A percentile compares a stretch with the other conserved stretches of the same genome.
Evolutionary conservation across 495 filamentous ascomycete species (phyloP).

Genomic region (Durotheca rogersii): DNA sequence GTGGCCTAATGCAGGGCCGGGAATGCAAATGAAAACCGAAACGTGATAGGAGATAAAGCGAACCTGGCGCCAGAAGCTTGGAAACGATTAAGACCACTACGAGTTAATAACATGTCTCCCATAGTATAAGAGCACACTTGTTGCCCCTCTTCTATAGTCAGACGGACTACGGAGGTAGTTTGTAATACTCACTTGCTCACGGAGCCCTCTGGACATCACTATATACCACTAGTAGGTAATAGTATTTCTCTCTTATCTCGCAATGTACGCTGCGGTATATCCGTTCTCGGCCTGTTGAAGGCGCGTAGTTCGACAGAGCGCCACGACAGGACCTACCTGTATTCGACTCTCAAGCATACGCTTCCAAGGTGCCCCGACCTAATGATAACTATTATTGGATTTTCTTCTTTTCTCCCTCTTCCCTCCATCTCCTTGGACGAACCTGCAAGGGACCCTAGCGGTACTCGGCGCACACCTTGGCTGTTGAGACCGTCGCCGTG

Average conservation of each 20-base stretch:
- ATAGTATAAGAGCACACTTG: not conserved
- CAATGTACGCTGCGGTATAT: not conserved
- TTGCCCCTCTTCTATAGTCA: not conserved
- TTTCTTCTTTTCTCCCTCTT: not conserved
- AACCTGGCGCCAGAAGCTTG: not conserved
- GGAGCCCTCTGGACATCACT: not conserved
- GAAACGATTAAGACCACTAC: not conserved
- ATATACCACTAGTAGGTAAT: not conserved
- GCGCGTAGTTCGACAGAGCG: not conserved
- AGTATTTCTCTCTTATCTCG: not conserved
- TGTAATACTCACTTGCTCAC: not conserved
- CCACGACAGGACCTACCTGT: not conserved
- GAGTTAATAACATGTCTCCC: not conserved
- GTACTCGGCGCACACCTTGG: constrained; percentile 27
- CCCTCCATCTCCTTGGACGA: not conserved
- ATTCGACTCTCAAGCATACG: not conserved
- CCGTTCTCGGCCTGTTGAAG: not conserved
- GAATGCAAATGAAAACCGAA: not conserved
- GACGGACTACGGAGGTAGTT: not conserved
- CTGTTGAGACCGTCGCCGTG: constrained; percentile 37
- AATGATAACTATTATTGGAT: not conserved
- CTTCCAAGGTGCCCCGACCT: not conserved
- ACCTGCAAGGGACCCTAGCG: constrained; percentile 25
- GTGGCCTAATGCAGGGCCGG: not conserved
- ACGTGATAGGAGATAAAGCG: not conserved